Base-by-base conservation (phyloP, 2,329 filamentous ascomycete genomes). In the Nigrospora osmanthi region DNA sequence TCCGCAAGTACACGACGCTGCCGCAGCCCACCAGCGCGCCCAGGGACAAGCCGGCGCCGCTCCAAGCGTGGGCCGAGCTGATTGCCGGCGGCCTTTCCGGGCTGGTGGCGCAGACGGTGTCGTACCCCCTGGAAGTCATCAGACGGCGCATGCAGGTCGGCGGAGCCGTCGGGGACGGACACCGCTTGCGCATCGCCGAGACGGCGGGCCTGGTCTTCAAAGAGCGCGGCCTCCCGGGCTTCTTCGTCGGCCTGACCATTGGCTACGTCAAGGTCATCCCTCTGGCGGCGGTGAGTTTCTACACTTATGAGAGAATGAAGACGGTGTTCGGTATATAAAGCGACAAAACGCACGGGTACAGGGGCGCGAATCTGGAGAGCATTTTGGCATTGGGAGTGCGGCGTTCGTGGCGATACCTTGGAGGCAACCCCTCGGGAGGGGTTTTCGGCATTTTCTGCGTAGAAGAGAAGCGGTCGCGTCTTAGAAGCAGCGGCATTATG, bases 221-320 rank as follows among this genome's bases (percentile, higher is more conserved):
- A 38, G 89, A 96, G 66, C 76, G 75, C 46, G 93, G 93, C 0
- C 66, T 83, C 47, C 74, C 77, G 42, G 93, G 93, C 0, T 97
- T 95, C 69, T 98, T 89, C 64, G 84, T 97, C 11, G 93, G 93
- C 0, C 68, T 98, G 61, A 88, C 86, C 2, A 96, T 98, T 64
- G 93, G 93, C 9, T 98, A 97, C 64, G 79, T 89, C 58, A 98
- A 98, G 70, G 80, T 97, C 42, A 75, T 96, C 50, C 93, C 93
- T 4, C 85, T 98, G 87, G 81, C 70, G 28, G 93, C 93, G 12
- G 72, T 78, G 44, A 75, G 72, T 54, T 84, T 84, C 58, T 84
- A 78, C 58, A 80, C 78, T 14, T 84, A 84, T 55, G 80, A 84
- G 63, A 72, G 80, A 48, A 66, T 75, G 54, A 84, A 84, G 69